Conservation (phyloP, 495 filamentous ascomycete genomes). For the Aspergillus avenaceus region DNA sequence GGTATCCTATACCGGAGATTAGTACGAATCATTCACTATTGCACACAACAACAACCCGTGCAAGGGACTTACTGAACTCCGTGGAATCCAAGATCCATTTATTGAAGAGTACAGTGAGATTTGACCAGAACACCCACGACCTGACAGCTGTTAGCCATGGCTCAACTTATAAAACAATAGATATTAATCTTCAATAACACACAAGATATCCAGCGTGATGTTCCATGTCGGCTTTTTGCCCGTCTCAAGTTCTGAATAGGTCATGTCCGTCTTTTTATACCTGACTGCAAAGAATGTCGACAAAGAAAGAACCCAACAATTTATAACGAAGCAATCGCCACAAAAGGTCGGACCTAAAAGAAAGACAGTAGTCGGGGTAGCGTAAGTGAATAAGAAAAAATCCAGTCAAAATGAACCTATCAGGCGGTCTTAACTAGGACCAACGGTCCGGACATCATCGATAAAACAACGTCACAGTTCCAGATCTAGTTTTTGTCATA, state of each 20-base stretch:
- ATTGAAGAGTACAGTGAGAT: conserved; percentile 20
- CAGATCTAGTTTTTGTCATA: too few relatives aligned
- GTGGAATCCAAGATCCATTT: conserved; percentile 19
- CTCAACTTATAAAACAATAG: neutral
- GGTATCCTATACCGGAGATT: conserved; percentile 9
- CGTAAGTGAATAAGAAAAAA: too few relatives aligned
- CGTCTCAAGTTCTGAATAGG: neutral
- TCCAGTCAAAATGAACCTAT: too few relatives aligned
- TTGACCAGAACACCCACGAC: conserved; percentile 19
- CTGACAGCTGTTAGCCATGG: neutral
- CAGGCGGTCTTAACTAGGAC: too few relatives aligned
- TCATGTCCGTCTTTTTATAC: neutral
- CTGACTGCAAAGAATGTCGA: neutral
- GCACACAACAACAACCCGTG: neutral
- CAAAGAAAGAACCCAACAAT: too few relatives aligned
- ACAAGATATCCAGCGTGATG: conserved; percentile 6
- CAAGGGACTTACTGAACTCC: conserved; percentile 12
- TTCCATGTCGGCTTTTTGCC: neutral
- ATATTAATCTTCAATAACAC: too few relatives aligned
- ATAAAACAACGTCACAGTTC: too few relatives aligned
- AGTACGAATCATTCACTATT: too few relatives aligned
- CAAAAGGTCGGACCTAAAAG: too few relatives aligned
- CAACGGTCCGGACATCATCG: too few relatives aligned
- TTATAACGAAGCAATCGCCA: too few relatives aligned
- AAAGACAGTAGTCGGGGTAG: too few relatives aligned